A percentile compares a stretch with the other conserved stretches of the same genome.
phyloP scores from a whole-genome alignment of 2,329 filamentous ascomycete genomes.

The Fusarium sp. region DNA sequence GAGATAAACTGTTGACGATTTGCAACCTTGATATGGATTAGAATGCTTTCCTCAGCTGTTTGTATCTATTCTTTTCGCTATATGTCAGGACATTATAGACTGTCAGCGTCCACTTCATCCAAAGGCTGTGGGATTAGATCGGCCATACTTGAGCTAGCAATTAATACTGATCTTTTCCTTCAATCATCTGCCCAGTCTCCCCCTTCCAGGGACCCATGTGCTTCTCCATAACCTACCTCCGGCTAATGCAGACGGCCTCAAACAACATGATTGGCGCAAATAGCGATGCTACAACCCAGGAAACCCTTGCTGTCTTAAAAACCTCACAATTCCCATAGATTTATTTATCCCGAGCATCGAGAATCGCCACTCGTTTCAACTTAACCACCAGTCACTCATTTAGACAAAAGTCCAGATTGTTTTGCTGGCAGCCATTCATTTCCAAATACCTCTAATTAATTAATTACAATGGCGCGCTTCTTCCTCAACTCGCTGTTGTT shows the following conservation, averaged over 20 bases:
- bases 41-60: not conserved
- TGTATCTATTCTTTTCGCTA: not conserved
- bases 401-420: not conserved
- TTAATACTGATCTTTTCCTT: not conserved
- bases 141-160: not conserved
- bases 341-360: not conserved
- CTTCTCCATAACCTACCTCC: not conserved
- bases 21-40: not conserved
- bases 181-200: not conserved
- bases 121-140: not conserved
- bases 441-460: not conserved
- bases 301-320: not conserved
- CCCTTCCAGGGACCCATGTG: constrained; percentile 12
- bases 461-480: constrained; percentile 18
- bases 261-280: not conserved
- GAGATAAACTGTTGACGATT: not conserved
- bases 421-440: constrained; percentile 5
- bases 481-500: constrained; percentile 18
- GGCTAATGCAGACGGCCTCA: not conserved
- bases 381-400: not conserved
- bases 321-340: not conserved
- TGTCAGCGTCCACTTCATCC: not conserved
- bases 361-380: not conserved
- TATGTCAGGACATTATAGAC: not conserved
- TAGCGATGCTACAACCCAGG: no score